Evolutionary conservation across 1,139 yeast species (phyloP).

Genomic region (Pichia sp.): DNA sequence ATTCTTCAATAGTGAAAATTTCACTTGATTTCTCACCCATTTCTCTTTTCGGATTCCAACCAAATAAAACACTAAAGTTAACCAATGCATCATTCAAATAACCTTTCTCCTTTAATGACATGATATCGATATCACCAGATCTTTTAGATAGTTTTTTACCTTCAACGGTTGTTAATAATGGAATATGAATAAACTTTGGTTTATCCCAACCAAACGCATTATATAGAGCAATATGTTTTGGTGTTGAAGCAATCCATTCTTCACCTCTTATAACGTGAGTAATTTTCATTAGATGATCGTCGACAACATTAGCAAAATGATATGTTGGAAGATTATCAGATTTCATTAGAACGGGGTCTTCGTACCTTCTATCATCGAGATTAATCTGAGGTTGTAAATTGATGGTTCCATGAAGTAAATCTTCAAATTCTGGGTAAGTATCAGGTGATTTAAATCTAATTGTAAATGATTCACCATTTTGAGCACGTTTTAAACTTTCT

Average conservation of each 20-base stretch:
- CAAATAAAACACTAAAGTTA: slow-evolving; percentile 84
- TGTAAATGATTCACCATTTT: slow-evolving; percentile 34
- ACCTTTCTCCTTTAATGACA: slow-evolving; percentile 52
- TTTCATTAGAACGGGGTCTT: slow-evolving; percentile 82
- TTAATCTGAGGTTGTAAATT: slow-evolving; percentile 78
- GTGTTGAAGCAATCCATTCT: slow-evolving; percentile 95
- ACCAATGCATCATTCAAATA: slow-evolving; percentile 79
- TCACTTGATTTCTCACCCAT: slow-evolving; percentile 53
- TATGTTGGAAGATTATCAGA: slow-evolving; percentile 94
- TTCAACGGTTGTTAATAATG: slow-evolving; percentile 63
- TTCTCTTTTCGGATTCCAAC: slow-evolving; percentile 80
- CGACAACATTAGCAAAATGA: slow-evolving; percentile 92
- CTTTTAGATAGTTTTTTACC: slow-evolving; percentile 86
- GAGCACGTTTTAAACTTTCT: slow-evolving; percentile 33
- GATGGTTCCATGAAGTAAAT: slow-evolving; percentile 68
- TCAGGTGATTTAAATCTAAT: slow-evolving; percentile 66
- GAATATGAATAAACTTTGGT: slow-evolving; percentile 83
- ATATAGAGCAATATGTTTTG: slow-evolving; percentile 85
- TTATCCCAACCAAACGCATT: slow-evolving; percentile 80
- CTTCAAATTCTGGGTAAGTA: slow-evolving; percentile 56
- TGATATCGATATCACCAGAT: slow-evolving; percentile 70
- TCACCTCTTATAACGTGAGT: slow-evolving; percentile 96
- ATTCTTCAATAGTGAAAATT: slow-evolving; percentile 46
- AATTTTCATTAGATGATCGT: slow-evolving; percentile 85
- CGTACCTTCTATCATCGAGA: slow-evolving; percentile 62